Evolutionary conservation across 1,284 basidiomycete species (phyloP), one percentile per base, ranked within the genome.

Genomic region (Volvariella surrecta): DNA sequence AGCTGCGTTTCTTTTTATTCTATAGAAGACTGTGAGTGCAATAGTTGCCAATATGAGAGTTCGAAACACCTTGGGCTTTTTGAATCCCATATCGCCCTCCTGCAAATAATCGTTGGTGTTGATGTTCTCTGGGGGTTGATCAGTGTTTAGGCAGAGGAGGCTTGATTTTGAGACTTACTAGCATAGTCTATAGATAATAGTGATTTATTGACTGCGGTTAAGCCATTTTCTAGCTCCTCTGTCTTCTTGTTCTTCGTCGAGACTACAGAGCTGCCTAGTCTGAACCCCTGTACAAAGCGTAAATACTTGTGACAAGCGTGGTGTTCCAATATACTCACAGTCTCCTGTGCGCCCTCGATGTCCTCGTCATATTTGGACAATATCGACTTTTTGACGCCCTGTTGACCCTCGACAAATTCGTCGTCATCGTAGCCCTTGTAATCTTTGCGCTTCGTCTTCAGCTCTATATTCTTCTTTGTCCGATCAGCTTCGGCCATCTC

Each of bases 351-450:
- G 19, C 83, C 83, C 50, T 88, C 76, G 48, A 89, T 68, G 48
- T 87, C 88, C 51, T 94, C 89, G 55, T 99, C 95, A 57, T 99
- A 99, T 60, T 99, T 99, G 37, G 86, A 73, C 35, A 99, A 66
- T 28, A 99, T 73, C n/a, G 86, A 76, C 10, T 80, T 77, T 59
- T 89, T 91, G 69, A 82, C 73, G 16, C 89, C 90, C 34, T 74
- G 76, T 56, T 74, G 74, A 30, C 85, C 82, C 20, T 77, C 75
- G 13, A 68, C 66, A 51, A 95, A 93, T 56, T 97, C 94, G 2
- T 96, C 92, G 54, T 99, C 95, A 56, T 99, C 95, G 58, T 93
- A 92, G 17, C 95, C 95, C 0, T 89, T 95, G 58, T 99, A 99
- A 55, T 89, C 82, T 37, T 79, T 77, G 37, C 81, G 86, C 66